Percentiles rank a stretch among this genome's conserved stretches.
phyloP scores from a whole-genome alignment of 208 protist species.

The Sergeia podlipaevii region DNA sequence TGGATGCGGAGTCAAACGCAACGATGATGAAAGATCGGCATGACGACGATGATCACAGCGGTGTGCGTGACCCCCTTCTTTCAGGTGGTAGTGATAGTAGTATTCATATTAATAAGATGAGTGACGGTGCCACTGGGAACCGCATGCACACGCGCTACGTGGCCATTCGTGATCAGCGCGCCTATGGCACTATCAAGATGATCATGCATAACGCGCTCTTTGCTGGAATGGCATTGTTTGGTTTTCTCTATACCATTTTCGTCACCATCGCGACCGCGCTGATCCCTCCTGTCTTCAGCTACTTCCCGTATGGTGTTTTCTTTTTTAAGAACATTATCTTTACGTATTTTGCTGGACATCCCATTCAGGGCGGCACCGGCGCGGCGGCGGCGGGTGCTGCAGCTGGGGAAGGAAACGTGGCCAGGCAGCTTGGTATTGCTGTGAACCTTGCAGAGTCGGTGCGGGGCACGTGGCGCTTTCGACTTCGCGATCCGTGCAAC shows the following conservation, averaged over 20 bases:
- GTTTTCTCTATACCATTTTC: conserved; percentile 27
- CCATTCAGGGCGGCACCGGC: conserved; percentile 36
- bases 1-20: no score
- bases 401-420: no score
- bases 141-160: conserved; percentile 32
- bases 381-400: conserved; percentile 5
- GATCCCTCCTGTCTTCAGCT: conserved; percentile 48
- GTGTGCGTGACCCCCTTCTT: no score
- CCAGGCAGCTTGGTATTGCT: conserved; percentile 23
- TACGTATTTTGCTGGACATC: conserved; percentile 33
- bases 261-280: conserved; percentile 23
- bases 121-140: no score
- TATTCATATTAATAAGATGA: no score
- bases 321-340: conserved; percentile 66
- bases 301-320: conserved; percentile 39
- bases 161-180: conserved; percentile 31
- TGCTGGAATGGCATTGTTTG: conserved; percentile 26
- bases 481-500: conserved; percentile 51
- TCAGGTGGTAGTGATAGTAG: no score
- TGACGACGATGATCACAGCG: no score
- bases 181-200: conserved; percentile 44
- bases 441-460: conserved; percentile 40
- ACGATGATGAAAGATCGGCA: no score
- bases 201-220: conserved; percentile 41
- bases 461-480: conserved; percentile 55